Percentiles rank a stretch among this genome's conserved stretches.
phyloP scores from a whole-genome alignment of 352 stramenopile genomes.

The Thraustotheca clavata region DNA sequence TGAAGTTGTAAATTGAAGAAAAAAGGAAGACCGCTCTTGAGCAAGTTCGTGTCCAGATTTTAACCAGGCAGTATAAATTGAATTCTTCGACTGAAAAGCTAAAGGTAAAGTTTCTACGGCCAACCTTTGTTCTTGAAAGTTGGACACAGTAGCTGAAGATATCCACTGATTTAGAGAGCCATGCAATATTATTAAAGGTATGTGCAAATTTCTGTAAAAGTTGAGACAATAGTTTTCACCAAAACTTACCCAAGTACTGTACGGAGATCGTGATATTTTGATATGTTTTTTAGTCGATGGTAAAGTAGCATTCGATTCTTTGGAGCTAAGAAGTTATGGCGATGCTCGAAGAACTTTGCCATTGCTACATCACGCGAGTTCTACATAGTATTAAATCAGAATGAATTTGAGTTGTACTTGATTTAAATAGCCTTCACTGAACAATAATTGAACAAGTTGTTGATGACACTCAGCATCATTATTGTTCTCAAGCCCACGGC shows the following conservation, averaged over 20 bases:
- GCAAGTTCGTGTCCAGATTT: constrained; percentile 65
- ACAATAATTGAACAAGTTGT: constrained; percentile 32
- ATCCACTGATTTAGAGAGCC: constrained; percentile 46
- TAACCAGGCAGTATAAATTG: constrained; percentile 52
- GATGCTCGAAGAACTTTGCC: constrained; percentile 42
- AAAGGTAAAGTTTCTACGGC: constrained; percentile 22
- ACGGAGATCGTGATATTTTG: constrained; percentile 35
- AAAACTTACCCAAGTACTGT: constrained; percentile 29
- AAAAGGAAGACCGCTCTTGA: constrained; percentile 47
- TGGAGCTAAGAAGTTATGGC: constrained; percentile 38
- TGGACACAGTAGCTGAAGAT: constrained; percentile 28
- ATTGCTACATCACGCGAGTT: constrained; percentile 31
- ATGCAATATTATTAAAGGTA: constrained; percentile 43
- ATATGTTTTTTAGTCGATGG: constrained; percentile 32
- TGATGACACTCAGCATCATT: constrained; percentile 41
- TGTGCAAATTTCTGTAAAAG: constrained; percentile 27
- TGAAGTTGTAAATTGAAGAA: constrained; percentile 41
- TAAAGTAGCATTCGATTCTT: constrained; percentile 28
- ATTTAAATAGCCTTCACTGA: constrained; percentile 56
- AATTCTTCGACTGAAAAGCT: background rate
- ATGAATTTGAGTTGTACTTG: constrained; percentile 26
- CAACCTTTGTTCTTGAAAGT: constrained; percentile 16
- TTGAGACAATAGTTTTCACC: constrained; percentile 16
- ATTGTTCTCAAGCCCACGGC: background rate
- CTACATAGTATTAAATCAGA: background rate